A percentile compares a stretch with the other conserved stretches of the same genome.
Conservation (phyloP, 176 grass and related monocot genomes). For the Aegilops speltoides region DNA sequence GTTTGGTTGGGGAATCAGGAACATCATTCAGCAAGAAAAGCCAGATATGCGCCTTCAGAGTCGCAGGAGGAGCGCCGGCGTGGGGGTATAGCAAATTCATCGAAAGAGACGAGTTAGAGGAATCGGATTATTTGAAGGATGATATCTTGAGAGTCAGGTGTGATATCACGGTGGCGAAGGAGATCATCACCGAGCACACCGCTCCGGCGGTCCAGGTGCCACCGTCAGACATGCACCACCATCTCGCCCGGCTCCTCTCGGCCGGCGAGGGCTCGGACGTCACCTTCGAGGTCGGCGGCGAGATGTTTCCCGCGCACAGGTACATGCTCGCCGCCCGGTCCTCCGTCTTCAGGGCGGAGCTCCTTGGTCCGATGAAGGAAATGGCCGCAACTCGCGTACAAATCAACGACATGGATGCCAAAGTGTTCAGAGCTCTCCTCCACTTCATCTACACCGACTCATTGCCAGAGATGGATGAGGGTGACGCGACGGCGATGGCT, state of each 20-base stretch:
- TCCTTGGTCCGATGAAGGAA: not conserved
- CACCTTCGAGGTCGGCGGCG: not conserved
- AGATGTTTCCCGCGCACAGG: not conserved
- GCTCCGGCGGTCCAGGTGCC: not conserved
- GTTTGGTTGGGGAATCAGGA: not conserved
- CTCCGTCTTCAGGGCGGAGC: not conserved
- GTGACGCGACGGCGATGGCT: not conserved
- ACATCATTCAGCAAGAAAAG: too few relatives aligned
- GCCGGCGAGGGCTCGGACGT: not conserved
- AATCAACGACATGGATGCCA: not conserved
- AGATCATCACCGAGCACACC: not conserved
- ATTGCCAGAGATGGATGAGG: not conserved
- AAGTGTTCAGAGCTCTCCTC: not conserved
- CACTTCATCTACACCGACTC: slow-evolving; percentile 37
- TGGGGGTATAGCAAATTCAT: too few relatives aligned
- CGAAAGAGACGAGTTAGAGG: not conserved
- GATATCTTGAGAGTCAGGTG: not conserved
- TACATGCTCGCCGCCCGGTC: not conserved
- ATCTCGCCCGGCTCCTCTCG: not conserved
- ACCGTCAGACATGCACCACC: not conserved
- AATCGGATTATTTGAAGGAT: not conserved
- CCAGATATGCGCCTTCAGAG: not conserved
- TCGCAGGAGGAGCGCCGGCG: too few relatives aligned
- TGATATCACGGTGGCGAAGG: not conserved
- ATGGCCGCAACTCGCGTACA: not conserved